phyloP scores from a whole-genome alignment of 2,329 filamentous ascomycete species.

The Beauveria pseudobassiana region DNA sequence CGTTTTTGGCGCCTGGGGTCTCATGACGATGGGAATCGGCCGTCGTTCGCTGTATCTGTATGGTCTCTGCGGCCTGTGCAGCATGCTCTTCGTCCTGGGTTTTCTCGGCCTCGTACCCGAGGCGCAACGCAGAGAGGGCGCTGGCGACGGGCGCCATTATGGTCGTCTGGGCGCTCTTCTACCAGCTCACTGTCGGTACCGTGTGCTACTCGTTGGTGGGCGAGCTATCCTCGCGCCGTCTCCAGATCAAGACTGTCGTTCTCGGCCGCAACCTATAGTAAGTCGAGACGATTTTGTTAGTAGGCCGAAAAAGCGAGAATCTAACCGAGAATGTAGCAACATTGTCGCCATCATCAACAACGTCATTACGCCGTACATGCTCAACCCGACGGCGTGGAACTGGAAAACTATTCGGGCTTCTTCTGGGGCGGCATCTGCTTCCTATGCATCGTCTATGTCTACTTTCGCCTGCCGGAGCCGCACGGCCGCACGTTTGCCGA shows the following conservation, averaged over 20 bases:
- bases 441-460: constrained; percentile 62
- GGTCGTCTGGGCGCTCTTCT: constrained; percentile 73
- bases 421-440: constrained; percentile 82
- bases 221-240: constrained; percentile 71
- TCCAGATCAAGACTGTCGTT: constrained; percentile 89
- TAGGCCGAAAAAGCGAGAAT: neutral
- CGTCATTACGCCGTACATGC: constrained; percentile 85
- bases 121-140: constrained; percentile 48
- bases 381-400: constrained; percentile 80
- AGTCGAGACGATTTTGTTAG: constrained; percentile 20
- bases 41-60: constrained; percentile 70
- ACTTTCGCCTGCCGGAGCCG: constrained; percentile 75
- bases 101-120: constrained; percentile 70
- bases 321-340: constrained; percentile 42
- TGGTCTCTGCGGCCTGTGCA: constrained; percentile 64
- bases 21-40: constrained; percentile 69
- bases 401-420: constrained; percentile 86
- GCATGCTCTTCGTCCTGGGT: constrained; percentile 75
- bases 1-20: constrained; percentile 72
- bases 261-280: constrained; percentile 71
- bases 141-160: constrained; percentile 81
- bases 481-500: constrained; percentile 76
- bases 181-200: constrained; percentile 81
- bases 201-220: constrained; percentile 85
- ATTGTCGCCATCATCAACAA: constrained; percentile 74